These are phyloP conservation scores for Raffaelea arxii DNA, from an alignment of 2,329 filamentous ascomycete species.

Conservation along the genomic window DNA sequence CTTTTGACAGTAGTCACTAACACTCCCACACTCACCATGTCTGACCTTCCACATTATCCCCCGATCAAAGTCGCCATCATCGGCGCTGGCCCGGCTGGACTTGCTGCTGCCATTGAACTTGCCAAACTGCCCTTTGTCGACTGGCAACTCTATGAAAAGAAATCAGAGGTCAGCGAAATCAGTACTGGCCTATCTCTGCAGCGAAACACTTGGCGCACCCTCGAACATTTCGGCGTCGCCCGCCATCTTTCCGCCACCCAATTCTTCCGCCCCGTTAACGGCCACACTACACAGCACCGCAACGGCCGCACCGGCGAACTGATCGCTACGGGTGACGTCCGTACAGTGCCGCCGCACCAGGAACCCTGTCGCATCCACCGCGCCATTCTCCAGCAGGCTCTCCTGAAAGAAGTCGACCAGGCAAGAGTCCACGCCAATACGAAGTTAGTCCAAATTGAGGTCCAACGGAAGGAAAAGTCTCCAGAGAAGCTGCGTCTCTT, in stretches of 20 bases:
- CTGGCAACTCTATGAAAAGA: constrained; percentile 25
- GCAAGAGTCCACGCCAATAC: constrained; percentile 34
- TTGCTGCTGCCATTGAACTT: constrained; percentile 17
- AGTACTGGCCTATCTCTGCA: constrained; percentile 25
- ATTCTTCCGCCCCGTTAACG: constrained; percentile 17
- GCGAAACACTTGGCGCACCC: constrained; percentile 22
- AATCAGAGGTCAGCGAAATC: constrained; percentile 24
- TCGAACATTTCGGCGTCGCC: constrained; percentile 21
- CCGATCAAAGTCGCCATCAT: constrained; percentile 5
- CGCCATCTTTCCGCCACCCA: constrained; percentile 18
- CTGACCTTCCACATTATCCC: no score
- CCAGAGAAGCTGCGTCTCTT: constrained; percentile 27
- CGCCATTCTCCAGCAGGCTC: constrained; percentile 35
- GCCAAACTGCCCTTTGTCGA: constrained; percentile 18
- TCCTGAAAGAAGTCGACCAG: constrained; percentile 32
- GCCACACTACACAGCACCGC: constrained; percentile 15
- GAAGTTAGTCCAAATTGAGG: no score
- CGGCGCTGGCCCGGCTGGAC: constrained; percentile 14
- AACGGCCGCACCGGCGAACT: constrained; percentile 20
- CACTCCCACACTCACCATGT: no score
- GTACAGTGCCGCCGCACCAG: constrained; percentile 13
- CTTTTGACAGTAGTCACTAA: no score
- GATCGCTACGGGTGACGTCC: constrained; percentile 12
- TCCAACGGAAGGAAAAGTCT: constrained; percentile 25
- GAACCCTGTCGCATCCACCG: constrained; percentile 19